Evolutionary conservation across 1,284 basidiomycete species (phyloP), one percentile per base, ranked within the genome.

Genomic region (Cryptococcus jaspeensis): DNA sequence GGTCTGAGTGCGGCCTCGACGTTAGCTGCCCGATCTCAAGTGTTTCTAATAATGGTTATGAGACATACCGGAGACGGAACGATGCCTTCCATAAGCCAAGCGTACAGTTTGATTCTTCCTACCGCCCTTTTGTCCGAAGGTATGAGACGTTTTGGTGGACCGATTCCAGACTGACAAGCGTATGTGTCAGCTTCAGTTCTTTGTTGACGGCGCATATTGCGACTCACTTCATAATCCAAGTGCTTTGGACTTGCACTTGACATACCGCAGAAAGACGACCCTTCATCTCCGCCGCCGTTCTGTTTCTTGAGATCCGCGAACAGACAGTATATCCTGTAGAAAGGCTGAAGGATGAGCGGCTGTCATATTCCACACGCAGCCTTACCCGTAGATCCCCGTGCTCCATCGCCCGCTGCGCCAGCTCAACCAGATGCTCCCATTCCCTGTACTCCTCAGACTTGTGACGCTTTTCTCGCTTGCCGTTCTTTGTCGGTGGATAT

Each of bases 21-120:
- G 11, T 42, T 38, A 37, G 41, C 13, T 35, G 11, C 5, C 9
- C 23, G 39, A 11, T 39, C 28, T 38, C 20, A n/a, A 36, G 9
- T 3, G 39, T 12, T 35, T 28, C 43, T 5, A 7, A 16, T 3
- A n/a, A 49, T 9, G 18, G 6, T 16, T 13, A 45, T 48, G 36
- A 18, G n/a, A 47, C 55, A 52, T 41, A 60, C 59, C 9, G 58
- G 58, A n/a, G 38, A 49, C 5, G 55, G 55, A 9, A 60, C 25
- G 2, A 60, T 48, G 16, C 55, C 47, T 44, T 60, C 59, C 49
- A 60, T 56, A 12, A 51, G 5, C 55, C 52, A 56, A n/a, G 55
- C 55, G 20, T 57, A 60, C 5, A 16, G 32, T 18, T 54, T 52
- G 8, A 60, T 37, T 6, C 37, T 25, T n/a, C 20, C 38, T 43